Evolutionary conservation across 2,329 filamentous ascomycete genomes (phyloP).

Genomic region (Xylariaceae sp.): DNA sequence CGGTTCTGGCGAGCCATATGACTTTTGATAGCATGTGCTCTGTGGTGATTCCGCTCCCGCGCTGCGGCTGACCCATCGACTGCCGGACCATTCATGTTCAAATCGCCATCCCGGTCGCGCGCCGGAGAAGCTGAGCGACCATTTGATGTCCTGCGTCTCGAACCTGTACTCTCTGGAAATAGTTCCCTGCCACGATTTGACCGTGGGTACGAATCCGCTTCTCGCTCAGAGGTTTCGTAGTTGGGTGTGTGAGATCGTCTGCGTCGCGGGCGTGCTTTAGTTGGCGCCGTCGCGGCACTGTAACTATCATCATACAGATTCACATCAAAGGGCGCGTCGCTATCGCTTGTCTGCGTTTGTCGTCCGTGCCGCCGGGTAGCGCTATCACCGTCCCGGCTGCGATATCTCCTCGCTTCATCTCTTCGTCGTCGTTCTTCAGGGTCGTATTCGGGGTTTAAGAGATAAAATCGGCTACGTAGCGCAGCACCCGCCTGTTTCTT

Average conservation of each 20-base stretch:
- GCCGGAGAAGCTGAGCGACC: slow-evolving; percentile 50
- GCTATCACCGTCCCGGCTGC: slow-evolving; percentile 46
- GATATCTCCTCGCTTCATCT: slow-evolving; percentile 53
- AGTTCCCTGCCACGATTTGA: slow-evolving; percentile 56
- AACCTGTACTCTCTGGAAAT: slow-evolving; percentile 44
- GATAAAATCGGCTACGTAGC: slow-evolving; percentile 81
- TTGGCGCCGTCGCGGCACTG: slow-evolving; percentile 33
- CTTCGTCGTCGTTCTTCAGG: slow-evolving; percentile 64
- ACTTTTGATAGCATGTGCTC: slow-evolving; percentile 42
- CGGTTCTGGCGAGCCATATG: slow-evolving; percentile 37
- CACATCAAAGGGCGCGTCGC: slow-evolving; percentile 58
- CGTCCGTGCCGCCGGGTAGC: slow-evolving; percentile 30
- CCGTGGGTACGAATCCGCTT: slow-evolving; percentile 28
- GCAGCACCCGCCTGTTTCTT: slow-evolving; percentile 75
- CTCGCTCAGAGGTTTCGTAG: slow-evolving; percentile 19
- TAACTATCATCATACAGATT: slow-evolving; percentile 77
- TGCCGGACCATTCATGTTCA: slow-evolving; percentile 32
- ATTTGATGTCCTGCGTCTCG: slow-evolving; percentile 30
- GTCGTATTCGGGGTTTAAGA: slow-evolving; percentile 85
- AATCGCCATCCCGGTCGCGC: slow-evolving; percentile 40
- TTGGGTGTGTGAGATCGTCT: slow-evolving; percentile 36
- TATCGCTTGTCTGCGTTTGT: slow-evolving; percentile 41
- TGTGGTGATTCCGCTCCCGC: slow-evolving; percentile 37
- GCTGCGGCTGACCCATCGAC: slow-evolving; percentile 28
- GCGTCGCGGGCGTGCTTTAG: slow-evolving; percentile 19